Evolutionary conservation across 345 rosid genomes (phyloP).

Genomic region (Acer saccharum): DNA sequence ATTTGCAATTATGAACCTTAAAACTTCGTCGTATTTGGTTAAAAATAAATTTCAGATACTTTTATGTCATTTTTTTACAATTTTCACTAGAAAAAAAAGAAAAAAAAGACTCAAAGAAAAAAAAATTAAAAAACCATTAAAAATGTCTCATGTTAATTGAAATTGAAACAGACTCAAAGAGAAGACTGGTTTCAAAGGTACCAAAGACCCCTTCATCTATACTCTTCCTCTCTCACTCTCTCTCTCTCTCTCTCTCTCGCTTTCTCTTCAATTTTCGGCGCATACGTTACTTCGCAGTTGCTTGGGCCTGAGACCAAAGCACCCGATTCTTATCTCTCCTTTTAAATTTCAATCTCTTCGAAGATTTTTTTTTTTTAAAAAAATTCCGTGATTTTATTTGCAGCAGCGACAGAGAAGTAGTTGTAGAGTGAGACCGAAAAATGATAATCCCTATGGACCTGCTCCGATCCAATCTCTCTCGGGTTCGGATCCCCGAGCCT

Average conservation of each 20-base stretch:
- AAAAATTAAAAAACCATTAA: background rate
- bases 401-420: background rate
- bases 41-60: too few relatives aligned
- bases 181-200: conserved; percentile 3
- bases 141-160: background rate
- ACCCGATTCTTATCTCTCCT: background rate
- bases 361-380: too few relatives aligned
- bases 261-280: conserved; percentile 7
- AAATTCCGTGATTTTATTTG: background rate
- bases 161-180: background rate
- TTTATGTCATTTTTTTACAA: too few relatives aligned
- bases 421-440: background rate
- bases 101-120: too few relatives aligned
- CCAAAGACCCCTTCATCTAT: background rate
- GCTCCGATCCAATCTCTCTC: conserved; percentile 90
- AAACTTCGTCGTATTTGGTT: too few relatives aligned
- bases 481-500: conserved; percentile 99
- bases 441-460: conserved; percentile 65
- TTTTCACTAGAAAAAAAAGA: background rate
- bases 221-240: background rate
- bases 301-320: background rate
- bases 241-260: background rate
- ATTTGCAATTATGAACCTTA: too few relatives aligned
- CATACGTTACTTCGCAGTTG: background rate
- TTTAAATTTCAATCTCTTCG: background rate